Evolutionary conservation across 164 flowering plant species (phyloP), one percentile per base, ranked within the genome.

Genomic region (Aristolochia contorta): DNA sequence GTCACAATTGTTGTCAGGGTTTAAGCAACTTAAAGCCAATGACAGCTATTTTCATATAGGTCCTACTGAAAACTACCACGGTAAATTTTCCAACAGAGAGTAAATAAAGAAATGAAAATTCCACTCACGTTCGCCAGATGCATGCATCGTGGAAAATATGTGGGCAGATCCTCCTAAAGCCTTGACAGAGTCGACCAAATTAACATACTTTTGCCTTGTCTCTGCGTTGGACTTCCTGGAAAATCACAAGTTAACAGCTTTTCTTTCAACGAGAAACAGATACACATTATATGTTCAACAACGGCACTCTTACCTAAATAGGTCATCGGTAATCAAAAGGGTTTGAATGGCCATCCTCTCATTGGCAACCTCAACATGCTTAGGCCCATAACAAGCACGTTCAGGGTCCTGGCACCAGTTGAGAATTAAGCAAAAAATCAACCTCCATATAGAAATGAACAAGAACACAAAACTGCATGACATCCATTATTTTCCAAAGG

Each of bases 371-470:
- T 90, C 92, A 46, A 87, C 95, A 65, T 87, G 91, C 77, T 80
- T 85, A 49, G 94, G 92, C 52, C 99, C 99, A 80, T 93, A 93
- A 75, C 99, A 93, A 54, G 96, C 97, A 55, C 97, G 94, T 56
- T 62, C 66, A 47, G 96, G 73, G 72, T 90, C 94, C 97, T 93
- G 57, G 23, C 45, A 65, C 47, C 3, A 48, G 48, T 21, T 22
- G 13, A 65, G 47, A 27, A 47, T 41, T 19, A 47, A 72, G 23
- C 27, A 37, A 33, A n/a, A n/a, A 41, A 45, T 30, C 47, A 30
- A 10, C 58, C 22, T 37, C 43, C 3, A 37, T 6, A 4, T 27
- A 2, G 43, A 10, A 37, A 37, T 37, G 43, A 37, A 37, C 43
- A 37, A 3, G 7, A 37, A 37, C 43, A 4, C 43, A 37, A 37